Percentiles rank a stretch among this genome's conserved stretches.
Conservation (phyloP, 1,139 yeast species). For the Yamadazyma siamensis region DNA sequence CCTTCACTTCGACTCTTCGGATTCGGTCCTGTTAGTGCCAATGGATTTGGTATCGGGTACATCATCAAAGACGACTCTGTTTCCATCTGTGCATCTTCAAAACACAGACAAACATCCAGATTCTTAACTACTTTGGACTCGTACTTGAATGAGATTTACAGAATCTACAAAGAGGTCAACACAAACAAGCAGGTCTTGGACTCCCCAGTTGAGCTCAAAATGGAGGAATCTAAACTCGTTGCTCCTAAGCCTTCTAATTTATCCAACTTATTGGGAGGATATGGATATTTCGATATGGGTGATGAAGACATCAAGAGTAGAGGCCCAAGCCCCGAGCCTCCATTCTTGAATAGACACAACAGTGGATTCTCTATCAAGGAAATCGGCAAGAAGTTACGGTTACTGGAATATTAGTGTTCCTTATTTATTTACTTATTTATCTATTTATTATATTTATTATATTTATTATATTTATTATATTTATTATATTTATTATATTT, state of each 20-base stretch:
- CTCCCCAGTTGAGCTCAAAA: constrained; percentile 14
- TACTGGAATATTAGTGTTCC: constrained; percentile 57
- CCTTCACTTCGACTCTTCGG: constrained; percentile 86
- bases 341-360: constrained; percentile 42
- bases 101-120: constrained; percentile 85
- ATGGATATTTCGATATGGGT: constrained; percentile 74
- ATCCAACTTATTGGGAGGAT: constrained; percentile 68
- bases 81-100: constrained; percentile 83
- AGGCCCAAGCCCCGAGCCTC: constrained; percentile 69
- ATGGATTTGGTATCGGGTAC: constrained; percentile 90
- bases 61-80: constrained; percentile 83
- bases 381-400: constrained; percentile 68
- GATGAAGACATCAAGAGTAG: constrained; percentile 67
- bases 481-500: too few species aligned
- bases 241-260: constrained; percentile 19
- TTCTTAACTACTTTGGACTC: constrained; percentile 73
- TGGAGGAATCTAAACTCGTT: constrained; percentile 2
- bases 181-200: constrained; percentile 11
- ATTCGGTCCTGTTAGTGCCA: constrained; percentile 87
- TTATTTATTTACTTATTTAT: constrained; percentile 7
- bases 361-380: constrained; percentile 55
- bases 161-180: constrained; percentile 48
- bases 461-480: constrained; percentile 3
- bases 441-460: constrained; percentile 7
- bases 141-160: constrained; percentile 61